These are phyloP conservation scores for Somion occarium DNA, from an alignment of 1,284 basidiomycete species.

Conservation along the genomic window DNA sequence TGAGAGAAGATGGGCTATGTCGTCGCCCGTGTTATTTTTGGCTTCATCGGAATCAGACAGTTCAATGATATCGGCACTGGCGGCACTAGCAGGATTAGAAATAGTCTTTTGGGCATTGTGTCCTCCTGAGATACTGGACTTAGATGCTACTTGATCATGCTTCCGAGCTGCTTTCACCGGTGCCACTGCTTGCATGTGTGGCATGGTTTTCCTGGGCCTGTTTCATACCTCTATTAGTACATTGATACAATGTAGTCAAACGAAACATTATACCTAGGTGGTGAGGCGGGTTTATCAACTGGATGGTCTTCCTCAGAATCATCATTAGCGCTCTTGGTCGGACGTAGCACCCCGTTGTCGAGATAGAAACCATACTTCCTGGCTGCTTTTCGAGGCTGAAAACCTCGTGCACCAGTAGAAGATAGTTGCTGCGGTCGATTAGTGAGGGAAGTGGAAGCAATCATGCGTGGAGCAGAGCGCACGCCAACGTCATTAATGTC, in stretches of 20 bases:
- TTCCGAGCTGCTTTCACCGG: too few relatives aligned
- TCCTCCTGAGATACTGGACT: background rate
- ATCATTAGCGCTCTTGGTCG: conserved; percentile 6
- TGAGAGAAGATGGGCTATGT: background rate
- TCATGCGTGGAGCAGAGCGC: background rate
- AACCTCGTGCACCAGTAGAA: too few relatives aligned
- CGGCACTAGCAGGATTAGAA: background rate
- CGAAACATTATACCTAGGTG: too few relatives aligned
- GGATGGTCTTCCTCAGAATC: too few relatives aligned
- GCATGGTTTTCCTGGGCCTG: background rate
- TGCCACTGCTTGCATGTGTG: background rate
- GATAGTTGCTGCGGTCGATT: too few relatives aligned
- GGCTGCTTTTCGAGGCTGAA: too few relatives aligned
- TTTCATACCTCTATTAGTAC: background rate
- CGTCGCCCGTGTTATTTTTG: background rate
- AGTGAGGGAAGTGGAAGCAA: too few relatives aligned
- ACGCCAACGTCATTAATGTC: background rate
- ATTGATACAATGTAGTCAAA: too few relatives aligned
- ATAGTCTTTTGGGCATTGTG: background rate
- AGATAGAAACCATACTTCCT: conserved; percentile 2
- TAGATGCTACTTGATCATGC: background rate
- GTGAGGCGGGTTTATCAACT: too few relatives aligned
- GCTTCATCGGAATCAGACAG: background rate
- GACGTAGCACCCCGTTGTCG: conserved; percentile 3
- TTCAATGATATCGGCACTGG: background rate